Conservation (phyloP, 1,139 yeast genomes). For the Lodderomyces orthopsilosis region DNA sequence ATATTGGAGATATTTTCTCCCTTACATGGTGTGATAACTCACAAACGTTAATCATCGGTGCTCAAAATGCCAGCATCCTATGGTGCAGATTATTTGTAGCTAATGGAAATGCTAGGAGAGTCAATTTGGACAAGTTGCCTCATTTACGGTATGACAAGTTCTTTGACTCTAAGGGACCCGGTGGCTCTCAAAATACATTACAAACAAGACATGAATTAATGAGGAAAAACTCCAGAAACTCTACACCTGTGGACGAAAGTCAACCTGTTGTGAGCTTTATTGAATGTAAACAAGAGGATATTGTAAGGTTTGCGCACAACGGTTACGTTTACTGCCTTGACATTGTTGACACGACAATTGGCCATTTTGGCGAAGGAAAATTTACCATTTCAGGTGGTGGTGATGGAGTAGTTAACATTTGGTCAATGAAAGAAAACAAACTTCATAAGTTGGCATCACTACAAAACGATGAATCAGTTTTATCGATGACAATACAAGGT, state of each 20-base stretch:
- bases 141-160: constrained; percentile 80
- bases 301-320: constrained; percentile 80
- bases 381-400: constrained; percentile 68
- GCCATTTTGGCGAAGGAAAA: constrained; percentile 11
- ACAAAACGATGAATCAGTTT: constrained; percentile 66
- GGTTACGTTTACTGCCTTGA: constrained; percentile 83
- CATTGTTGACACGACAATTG: constrained; percentile 22
- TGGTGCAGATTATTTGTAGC: constrained; percentile 50
- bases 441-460: constrained; percentile 36
- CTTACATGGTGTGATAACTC: constrained; percentile 63
- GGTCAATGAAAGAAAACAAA: constrained; percentile 43
- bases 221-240: constrained; percentile 16
- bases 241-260: constrained; percentile 4
- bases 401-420: constrained; percentile 78
- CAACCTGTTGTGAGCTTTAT: constrained; percentile 32
- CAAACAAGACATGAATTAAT: constrained; percentile 31
- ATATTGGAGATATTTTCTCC: constrained; percentile 92
- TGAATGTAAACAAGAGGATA: constrained; percentile 67
- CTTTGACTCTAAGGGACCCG: constrained; percentile 88
- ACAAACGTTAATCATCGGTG: constrained; percentile 74
- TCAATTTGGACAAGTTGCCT: constrained; percentile 52
- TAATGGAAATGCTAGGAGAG: constrained; percentile 8
- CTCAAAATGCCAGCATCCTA: constrained; percentile 86
- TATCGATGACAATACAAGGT: constrained; percentile 62
- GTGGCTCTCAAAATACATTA: constrained; percentile 50